phyloP scores from a whole-genome alignment of 352 stramenopile species.

The Pythium monospermum region DNA sequence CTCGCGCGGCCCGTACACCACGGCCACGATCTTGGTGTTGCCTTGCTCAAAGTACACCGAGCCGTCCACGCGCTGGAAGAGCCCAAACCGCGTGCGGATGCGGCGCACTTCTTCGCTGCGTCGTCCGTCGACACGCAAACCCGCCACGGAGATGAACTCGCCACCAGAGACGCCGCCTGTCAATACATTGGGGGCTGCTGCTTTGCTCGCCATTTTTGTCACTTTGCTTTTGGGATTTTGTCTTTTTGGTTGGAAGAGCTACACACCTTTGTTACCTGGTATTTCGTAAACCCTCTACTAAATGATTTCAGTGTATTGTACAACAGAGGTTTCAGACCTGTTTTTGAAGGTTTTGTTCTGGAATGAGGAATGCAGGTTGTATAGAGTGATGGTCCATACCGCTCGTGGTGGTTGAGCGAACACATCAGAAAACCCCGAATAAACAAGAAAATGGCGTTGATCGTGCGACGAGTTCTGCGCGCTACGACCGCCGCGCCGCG shows the following conservation, averaged over 20 bases:
- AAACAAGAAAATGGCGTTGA: neutral
- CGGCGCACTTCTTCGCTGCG: slow-evolving; percentile 81
- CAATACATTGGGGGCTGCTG: slow-evolving; percentile 50
- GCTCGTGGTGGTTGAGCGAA: neutral
- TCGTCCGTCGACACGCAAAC: slow-evolving; percentile 79
- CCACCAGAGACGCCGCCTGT: slow-evolving; percentile 43
- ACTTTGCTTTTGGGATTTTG: neutral
- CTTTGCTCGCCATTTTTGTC: slow-evolving; percentile 53
- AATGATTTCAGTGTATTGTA: too few species aligned
- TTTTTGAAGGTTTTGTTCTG: too few species aligned
- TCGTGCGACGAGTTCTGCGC: slow-evolving; percentile 9
- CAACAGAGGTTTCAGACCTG: neutral
- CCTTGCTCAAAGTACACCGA: slow-evolving; percentile 87
- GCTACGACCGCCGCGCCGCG: neutral
- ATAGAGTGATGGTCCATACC: neutral
- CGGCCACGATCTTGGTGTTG: slow-evolving; percentile 87
- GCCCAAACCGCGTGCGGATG: slow-evolving; percentile 75
- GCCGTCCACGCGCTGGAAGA: slow-evolving; percentile 84
- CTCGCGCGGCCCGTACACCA: slow-evolving; percentile 85
- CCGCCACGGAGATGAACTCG: slow-evolving; percentile 82
- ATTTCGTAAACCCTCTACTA: too few species aligned
- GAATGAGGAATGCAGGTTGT: too few species aligned
- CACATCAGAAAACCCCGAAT: neutral
- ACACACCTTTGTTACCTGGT: neutral
- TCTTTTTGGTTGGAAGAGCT: neutral